Base-by-base conservation (phyloP, 345 rosid genomes). In the Citrus trifoliata region DNA sequence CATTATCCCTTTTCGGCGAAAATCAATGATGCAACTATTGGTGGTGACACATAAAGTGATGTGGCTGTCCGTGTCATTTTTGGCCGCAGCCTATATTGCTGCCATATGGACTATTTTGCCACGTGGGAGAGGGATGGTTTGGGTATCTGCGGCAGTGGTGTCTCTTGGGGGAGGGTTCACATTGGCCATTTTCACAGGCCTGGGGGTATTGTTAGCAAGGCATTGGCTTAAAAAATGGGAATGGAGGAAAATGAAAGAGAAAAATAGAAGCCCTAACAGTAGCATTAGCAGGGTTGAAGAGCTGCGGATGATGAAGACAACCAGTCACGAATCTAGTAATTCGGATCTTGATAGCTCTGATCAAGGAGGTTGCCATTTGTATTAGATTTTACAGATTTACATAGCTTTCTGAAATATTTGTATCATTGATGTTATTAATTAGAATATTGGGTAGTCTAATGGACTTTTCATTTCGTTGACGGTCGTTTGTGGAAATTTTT, bases 11-110 rank as follows among this genome's bases (percentile, higher is more conserved):
- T 88, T 86, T 68, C 85, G 75, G 70, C 78, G 92, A 82, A 91
- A 81, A 80, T 69, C 93, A 0, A 59, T 88, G 82, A 87, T 85
- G 89, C 86, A 51, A n/a, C 42, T 91, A 37, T 48, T 91, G 67
- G 73, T 38, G 22, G 83, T 85, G 62, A 86, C 92, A 1, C 95
- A 91, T 66, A 91, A 87, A 42, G 82, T 87, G 56, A 81, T 89
- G 92, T 91, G 95, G 93, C 73, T 84, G 68, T 88, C 93, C 30
- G 74, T 42, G 14, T 89, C 88, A 32, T 89, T 89, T 83, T 82
- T 91, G 89, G 90, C 92, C 0, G 79, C 87, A 0, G 95, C 93
- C 56, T 87, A 84, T 46, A 42, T 91, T 10, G 91, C 93, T 0
- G 90, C 89, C 6, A 83, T 88, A 71, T 91, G 90, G 88, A 82